Percentiles rank a stretch among this genome's conserved stretches.
Conservation (phyloP, 2,329 filamentous ascomycete genomes). For the Drechslerella dactyloides region DNA sequence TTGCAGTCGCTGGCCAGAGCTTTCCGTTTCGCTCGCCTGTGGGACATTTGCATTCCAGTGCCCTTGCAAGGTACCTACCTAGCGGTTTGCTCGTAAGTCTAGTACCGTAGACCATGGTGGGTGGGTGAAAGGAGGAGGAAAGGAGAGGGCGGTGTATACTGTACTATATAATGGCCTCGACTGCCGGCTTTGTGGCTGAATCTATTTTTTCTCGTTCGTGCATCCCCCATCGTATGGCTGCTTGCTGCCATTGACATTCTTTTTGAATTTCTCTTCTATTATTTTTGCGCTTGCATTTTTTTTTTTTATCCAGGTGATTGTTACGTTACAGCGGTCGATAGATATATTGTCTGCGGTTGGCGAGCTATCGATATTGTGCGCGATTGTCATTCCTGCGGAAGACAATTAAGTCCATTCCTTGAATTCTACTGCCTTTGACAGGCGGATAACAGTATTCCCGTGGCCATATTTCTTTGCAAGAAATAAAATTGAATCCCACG, state of each 20-base stretch:
- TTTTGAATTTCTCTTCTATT: constrained; percentile 24
- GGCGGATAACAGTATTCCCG: constrained; percentile 17
- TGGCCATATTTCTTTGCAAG: constrained; percentile 39
- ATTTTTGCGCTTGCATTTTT: neutral
- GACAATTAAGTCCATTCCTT: constrained; percentile 38
- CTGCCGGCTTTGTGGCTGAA: constrained; percentile 1
- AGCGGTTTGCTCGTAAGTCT: too few species aligned
- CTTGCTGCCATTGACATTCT: constrained; percentile 38
- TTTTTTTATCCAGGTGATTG: neutral
- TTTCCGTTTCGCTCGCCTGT: neutral
- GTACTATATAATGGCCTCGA: neutral
- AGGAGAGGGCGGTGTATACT: neutral
- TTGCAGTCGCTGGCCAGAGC: neutral
- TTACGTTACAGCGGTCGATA: constrained; percentile 2
- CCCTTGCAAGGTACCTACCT: too few species aligned
- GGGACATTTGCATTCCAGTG: neutral
- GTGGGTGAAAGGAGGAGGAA: neutral
- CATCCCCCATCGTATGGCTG: constrained; percentile 19
- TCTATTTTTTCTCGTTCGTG: neutral
- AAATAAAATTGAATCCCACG: constrained; percentile 9
- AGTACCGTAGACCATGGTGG: neutral
- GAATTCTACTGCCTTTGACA: constrained; percentile 4
- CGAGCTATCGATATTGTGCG: constrained; percentile 23
- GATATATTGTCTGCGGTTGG: constrained; percentile 12
- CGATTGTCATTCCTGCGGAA: constrained; percentile 16